Conservation (phyloP, 768 basidiomycete species). For the Collybia sp. region DNA sequence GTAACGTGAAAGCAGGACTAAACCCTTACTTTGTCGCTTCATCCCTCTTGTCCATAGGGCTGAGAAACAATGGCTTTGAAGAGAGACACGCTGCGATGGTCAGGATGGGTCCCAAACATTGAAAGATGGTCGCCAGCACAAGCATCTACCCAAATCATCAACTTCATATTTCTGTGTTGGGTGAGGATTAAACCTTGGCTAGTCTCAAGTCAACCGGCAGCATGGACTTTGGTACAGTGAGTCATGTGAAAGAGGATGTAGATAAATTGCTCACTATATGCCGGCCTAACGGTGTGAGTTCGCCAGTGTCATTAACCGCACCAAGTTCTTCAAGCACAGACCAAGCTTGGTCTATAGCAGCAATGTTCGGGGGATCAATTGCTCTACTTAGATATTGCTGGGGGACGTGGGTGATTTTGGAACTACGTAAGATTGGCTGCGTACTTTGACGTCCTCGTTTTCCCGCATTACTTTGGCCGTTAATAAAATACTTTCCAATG, state of each 20-base stretch:
- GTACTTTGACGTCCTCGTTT: conserved; percentile 72
- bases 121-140: conserved; percentile 77
- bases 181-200: conserved; percentile 54
- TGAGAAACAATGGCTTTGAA: conserved; percentile 82
- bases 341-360: conserved; percentile 77
- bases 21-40: conserved; percentile 61
- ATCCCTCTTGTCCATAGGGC: conserved; percentile 78
- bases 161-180: not conserved
- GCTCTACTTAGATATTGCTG: conserved; percentile 67
- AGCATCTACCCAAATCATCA: conserved; percentile 60
- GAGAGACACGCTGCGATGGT: conserved; percentile 82
- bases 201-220: conserved; percentile 87
- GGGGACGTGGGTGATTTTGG: not conserved
- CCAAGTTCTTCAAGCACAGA: conserved; percentile 69
- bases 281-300: conserved; percentile 76
- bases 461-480: conserved; percentile 79
- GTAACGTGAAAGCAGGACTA: not conserved
- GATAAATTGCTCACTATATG: conserved; percentile 51
- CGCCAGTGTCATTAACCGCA: conserved; percentile 60
- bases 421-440: conserved; percentile 12
- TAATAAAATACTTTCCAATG: conserved; percentile 77
- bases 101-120: conserved; percentile 75
- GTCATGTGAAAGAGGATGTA: not conserved
- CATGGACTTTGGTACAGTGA: conserved; percentile 45
- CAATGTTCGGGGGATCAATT: conserved; percentile 77